Base-by-base conservation (phyloP, 164 flowering plant species). In the Cinnamomum chago region DNA sequence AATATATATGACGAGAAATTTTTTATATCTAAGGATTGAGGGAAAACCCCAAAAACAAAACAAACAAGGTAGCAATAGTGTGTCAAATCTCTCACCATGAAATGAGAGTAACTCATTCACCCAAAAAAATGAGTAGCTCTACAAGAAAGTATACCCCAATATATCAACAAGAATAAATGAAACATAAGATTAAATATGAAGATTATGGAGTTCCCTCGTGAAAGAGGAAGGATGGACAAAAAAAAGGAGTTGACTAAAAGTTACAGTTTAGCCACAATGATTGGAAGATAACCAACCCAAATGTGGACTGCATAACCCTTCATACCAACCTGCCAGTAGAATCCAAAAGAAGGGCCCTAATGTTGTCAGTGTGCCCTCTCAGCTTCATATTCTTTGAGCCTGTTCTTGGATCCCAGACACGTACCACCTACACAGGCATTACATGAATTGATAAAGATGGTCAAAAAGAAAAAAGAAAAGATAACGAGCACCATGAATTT, bases 401-500 rank as follows among this genome's bases (percentile, higher is more conserved):
- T 81, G 83, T 89, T 83, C 99, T 90, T 58, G 98, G 94, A 79
- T 95, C 99, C 99, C 99, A 95, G 78, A 95, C 91, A 76, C 99
- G 98, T 47, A 95, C 89, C 85, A 93, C 95, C 99, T 95, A 73
- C 50, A 78, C 25, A 55, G 77, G 66, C 74, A 77, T 30, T 17
- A 64, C 64, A 35, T 25, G 6, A 52, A 33, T 9, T 13, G 2
- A 35, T 20, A 72, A 70, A 62, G 17, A 58, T 67, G 18, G 25
- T 17, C 24, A 52, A 3, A n/a, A 3, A 7, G 27, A 64, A 62
- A 13, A 23, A 62, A 20, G 23, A 25, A 64, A 25, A 7, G 47
- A 1, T 40, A 7, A 40, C 2, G 47, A 9, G 47, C 10, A 3
- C 67, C 28, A 64, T 22, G 25, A 71, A 35, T 58, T 71, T 55